phyloP scores from a whole-genome alignment of 2,329 filamentous ascomycete species.

The Cytospora paraplurivora region DNA sequence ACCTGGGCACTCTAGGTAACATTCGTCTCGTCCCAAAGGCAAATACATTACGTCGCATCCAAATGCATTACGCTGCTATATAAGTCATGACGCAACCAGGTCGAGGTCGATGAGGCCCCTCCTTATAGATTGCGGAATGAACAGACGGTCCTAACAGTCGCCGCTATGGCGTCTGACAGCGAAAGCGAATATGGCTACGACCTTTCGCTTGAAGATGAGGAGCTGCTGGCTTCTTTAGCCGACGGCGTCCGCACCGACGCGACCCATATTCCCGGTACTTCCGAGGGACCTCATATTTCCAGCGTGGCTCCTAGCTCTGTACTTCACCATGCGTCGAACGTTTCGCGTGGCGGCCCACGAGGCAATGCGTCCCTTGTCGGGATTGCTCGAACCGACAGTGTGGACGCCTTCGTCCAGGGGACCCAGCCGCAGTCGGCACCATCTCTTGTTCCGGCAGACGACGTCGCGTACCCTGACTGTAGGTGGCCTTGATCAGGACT shows the following conservation, averaged over 20 bases:
- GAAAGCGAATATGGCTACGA: slow-evolving; percentile 52
- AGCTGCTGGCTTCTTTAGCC: slow-evolving; percentile 38
- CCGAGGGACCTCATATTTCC: not conserved
- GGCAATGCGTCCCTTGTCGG: slow-evolving; percentile 24
- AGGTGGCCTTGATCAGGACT: slow-evolving; percentile 35
- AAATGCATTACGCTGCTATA: not conserved
- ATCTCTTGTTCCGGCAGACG: slow-evolving; percentile 29
- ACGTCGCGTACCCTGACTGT: slow-evolving; percentile 57
- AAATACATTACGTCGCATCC: not conserved
- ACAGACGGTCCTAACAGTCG: slow-evolving; percentile 1
- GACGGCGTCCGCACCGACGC: slow-evolving; percentile 6
- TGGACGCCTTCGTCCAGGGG: slow-evolving; percentile 18
- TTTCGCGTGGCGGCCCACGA: slow-evolving; percentile 13
- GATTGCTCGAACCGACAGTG: slow-evolving; percentile 27
- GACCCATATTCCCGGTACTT: not conserved
- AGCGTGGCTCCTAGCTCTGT: slow-evolving; percentile 4
- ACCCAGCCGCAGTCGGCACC: slow-evolving; percentile 22
- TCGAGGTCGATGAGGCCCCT: slow-evolving; percentile 20
- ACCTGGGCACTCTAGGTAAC: not conserved
- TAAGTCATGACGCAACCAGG: slow-evolving; percentile 26
- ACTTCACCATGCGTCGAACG: slow-evolving; percentile 16
- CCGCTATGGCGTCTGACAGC: slow-evolving; percentile 35
- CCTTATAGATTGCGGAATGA: slow-evolving; percentile 18
- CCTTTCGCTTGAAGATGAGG: slow-evolving; percentile 50
- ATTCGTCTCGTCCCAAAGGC: not conserved